These are phyloP conservation scores for Aspergillus awamori DNA, from an alignment of 2,329 filamentous ascomycete genomes.

Conservation along the genomic window DNA sequence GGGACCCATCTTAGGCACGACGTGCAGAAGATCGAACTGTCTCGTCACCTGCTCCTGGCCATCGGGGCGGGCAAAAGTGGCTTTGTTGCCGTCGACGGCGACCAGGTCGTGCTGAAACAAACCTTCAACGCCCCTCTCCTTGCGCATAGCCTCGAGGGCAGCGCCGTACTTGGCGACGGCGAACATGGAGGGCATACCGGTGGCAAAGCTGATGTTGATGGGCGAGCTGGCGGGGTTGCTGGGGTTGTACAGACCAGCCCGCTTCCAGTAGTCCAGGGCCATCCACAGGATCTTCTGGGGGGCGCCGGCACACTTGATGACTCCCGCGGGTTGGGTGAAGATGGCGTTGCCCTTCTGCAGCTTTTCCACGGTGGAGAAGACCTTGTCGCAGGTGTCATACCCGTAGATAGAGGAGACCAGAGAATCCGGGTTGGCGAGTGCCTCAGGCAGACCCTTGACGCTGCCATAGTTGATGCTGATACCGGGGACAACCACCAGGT, in stretches of 20 bases:
- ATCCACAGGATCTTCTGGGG: conserved; percentile 67
- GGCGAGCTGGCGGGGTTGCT: conserved; percentile 43
- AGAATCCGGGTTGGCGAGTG: conserved; percentile 52
- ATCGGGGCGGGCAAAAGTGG: conserved; percentile 52
- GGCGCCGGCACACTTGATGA: conserved; percentile 64
- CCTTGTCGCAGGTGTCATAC: conserved; percentile 60
- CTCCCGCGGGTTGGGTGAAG: conserved; percentile 62
- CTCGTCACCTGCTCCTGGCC: conserved; percentile 50
- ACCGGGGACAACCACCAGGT: conserved; percentile 65
- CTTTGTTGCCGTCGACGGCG: conserved; percentile 56
- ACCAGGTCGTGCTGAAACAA: conserved; percentile 62
- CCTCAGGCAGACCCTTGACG: conserved; percentile 61
- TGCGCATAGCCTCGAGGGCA: conserved; percentile 56
- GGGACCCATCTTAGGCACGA: conserved; percentile 62
- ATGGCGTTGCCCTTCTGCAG: conserved; percentile 57
- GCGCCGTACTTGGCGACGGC: conserved; percentile 63
- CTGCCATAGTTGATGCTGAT: conserved; percentile 55
- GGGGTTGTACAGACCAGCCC: conserved; percentile 54
- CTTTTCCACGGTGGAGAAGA: conserved; percentile 52
- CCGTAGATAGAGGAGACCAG: conserved; percentile 61
- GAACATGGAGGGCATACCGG: conserved; percentile 60
- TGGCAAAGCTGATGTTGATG: conserved; percentile 60
- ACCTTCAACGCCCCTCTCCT: conserved; percentile 60
- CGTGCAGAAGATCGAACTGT: conserved; percentile 60
- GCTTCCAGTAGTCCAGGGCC: conserved; percentile 62